Base-by-base conservation (phyloP, 768 basidiomycete genomes). In the Leccinum subgranulosum region DNA sequence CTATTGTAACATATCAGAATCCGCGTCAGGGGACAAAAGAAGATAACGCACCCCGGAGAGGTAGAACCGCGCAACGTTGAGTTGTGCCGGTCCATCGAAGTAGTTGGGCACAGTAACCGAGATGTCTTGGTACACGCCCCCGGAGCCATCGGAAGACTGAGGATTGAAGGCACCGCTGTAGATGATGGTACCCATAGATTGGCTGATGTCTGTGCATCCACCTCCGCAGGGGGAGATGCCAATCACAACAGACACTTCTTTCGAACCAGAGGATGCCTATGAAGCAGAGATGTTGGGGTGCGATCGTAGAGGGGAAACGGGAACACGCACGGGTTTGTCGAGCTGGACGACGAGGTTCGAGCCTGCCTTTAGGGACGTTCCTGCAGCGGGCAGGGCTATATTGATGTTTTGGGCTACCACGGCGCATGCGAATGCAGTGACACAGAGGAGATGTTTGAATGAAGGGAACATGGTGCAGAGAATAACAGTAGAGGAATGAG, bases 371-470 rank as follows among this genome's bases (percentile, higher is more conserved):
- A 84, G 65, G 14, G 61, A 53, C 3, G 72, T 57, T 6, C 72
- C 74, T 3, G 68, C 51, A 1, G 55, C 19, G 2, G 83, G 83
- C 4, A 50, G 53, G 5, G 73, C 66, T 50, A 84, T 77, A 27
- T 41, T 29, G 7, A 75, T 60, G 25, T 60, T 57, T 55, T 84
- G 82, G 3, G 77, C 81, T 25, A 78, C 51, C 4, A 69, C 73
- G 21, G 64, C n/a, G 28, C 60, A 21, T 4, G 58, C 56, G 46
- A 65, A 46, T 4, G 55, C 56, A 0, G 31, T 49, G 8, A 17
- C 27, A n/a, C 52, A 65, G 21, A 65, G 9, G 19, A 68, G 29
- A 31, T 48, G 56, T 3, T 34, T 41, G 15, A 65, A 46, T 3
- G 31, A 14, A 8, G 49, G 47, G 33, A 59, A 46, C 66, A 66